Conservation (phyloP, 1,284 basidiomycete genomes). For the Ganoderma resinaceum region DNA sequence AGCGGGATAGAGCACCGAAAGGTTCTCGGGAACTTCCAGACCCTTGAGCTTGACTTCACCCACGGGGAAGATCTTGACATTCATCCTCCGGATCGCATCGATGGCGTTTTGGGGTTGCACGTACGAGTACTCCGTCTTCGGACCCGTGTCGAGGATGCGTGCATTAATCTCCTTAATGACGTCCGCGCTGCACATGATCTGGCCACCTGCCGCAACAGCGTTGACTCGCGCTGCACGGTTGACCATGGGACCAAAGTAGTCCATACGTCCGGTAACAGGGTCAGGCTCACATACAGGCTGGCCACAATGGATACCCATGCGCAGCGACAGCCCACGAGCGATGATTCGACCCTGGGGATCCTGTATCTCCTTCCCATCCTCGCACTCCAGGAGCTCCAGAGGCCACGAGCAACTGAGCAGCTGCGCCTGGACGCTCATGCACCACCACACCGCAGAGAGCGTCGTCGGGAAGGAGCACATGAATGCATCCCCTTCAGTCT, state of each 20-base stretch:
- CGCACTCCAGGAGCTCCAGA: slow-evolving; percentile 90
- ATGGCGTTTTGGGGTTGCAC: slow-evolving; percentile 64
- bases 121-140: slow-evolving; percentile 63
- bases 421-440: slow-evolving; percentile 87
- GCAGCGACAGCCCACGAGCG: slow-evolving; percentile 90
- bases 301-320: slow-evolving; percentile 99
- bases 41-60: slow-evolving; percentile 96
- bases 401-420: slow-evolving; percentile 94
- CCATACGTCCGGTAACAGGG: slow-evolving; percentile 96
- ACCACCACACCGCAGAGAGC: slow-evolving; percentile 91
- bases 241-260: slow-evolving; percentile 95
- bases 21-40: slow-evolving; percentile 87
- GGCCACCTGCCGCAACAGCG: slow-evolving; percentile 88
- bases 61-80: slow-evolving; percentile 77
- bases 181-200: slow-evolving; percentile 94
- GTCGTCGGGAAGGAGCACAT: slow-evolving; percentile 98
- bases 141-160: slow-evolving; percentile 60
- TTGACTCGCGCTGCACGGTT: slow-evolving; percentile 92
- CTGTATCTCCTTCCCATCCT: slow-evolving; percentile 87
- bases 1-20: slow-evolving; percentile 87
- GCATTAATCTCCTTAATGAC: slow-evolving; percentile 87
- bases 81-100: slow-evolving; percentile 79
- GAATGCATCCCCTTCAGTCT: slow-evolving; percentile 99
- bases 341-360: slow-evolving; percentile 79
- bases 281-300: slow-evolving; percentile 92